Evolutionary conservation across 768 basidiomycete genomes (phyloP).

Genomic region (Porphyrellus cyaneotinctus): DNA sequence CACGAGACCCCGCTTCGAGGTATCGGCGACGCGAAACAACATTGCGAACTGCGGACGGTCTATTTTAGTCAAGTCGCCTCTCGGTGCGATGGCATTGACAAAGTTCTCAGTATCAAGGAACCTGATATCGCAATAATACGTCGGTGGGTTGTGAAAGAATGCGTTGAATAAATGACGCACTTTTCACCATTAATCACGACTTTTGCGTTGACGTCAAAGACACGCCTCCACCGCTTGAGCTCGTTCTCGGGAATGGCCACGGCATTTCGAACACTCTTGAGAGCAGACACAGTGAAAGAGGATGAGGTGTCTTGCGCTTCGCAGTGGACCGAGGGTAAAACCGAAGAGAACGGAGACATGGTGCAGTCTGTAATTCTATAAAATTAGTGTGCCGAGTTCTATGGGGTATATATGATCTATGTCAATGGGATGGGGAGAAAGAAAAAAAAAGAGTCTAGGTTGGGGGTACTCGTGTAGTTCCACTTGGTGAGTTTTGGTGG

Average conservation of each 20-base stretch:
- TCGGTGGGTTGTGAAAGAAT: conserved; percentile 19
- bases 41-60: conserved; percentile 85
- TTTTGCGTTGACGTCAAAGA: conserved; percentile 82
- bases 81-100: conserved; percentile 92
- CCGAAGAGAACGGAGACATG: conserved; percentile 39
- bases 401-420: conserved; percentile 36
- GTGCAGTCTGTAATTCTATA: conserved; percentile 18
- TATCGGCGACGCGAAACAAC: conserved; percentile 86
- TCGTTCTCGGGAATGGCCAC: conserved; percentile 77
- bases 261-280: conserved; percentile 64
- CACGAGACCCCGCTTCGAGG: conserved; percentile 67
- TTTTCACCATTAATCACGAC: conserved; percentile 69
- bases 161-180: conserved; percentile 43
- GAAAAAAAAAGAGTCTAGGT: conserved; percentile 13
- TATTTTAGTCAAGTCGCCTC: conserved; percentile 80
- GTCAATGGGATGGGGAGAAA: conserved; percentile 23
- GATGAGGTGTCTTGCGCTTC: conserved; percentile 42
- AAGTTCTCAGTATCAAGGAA: conserved; percentile 86
- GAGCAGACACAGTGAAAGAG: conserved; percentile 48
- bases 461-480: conserved; percentile 17
- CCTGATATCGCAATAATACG: conserved; percentile 39
- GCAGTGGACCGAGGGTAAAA: conserved; percentile 51
- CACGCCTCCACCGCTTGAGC: conserved; percentile 82
- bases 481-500: conserved; percentile 11
- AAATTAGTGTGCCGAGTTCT: conserved; percentile 29